Base-by-base conservation (phyloP, 257 asterid species). In the Petrea volubilis region DNA sequence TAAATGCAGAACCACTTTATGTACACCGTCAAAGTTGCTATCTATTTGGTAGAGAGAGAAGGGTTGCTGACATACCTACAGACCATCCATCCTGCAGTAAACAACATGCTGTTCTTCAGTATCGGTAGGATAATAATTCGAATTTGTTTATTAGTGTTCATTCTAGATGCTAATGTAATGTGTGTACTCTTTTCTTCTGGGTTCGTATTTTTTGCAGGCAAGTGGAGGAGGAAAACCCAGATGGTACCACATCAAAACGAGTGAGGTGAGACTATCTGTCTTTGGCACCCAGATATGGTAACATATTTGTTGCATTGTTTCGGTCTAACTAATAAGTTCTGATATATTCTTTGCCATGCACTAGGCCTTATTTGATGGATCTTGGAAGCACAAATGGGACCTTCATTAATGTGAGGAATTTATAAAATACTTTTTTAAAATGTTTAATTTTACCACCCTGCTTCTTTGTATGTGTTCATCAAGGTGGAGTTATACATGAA, bases 71-170 rank as follows among this genome's bases (percentile, higher is more conserved):
- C 69, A 81, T 95, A 71, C 98, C 98, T 49, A 92, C 98, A 7
- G 99, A 95, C 84, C 99, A 95, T 73, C 98, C 98, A 38, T 95
- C 98, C 60, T 95, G 99, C 88, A 95, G 98, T 89, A 95, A 95
- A 82, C 99, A 92, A 74, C 99, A 95, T 70, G 96, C 99, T 57
- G 96, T 95, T 75, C 98, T 95, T 77, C 99, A 92, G 81, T 92
- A 92, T 74, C 82, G 99, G 99, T 95, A 84, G 50, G 75, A 51
- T 69, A 56, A 43, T 55, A 46, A 57, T 52, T 11, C 61, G 25
- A 29, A 68, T 34, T 41, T 70, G 46, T 53, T 64, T 61, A 15
- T 57, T n/a, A 20, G n/a, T 46, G 62, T 28, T 73, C 70, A 41
- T 17, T 56, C 38, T 58, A 13, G 59, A 41, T 13, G 4, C 41